Conservation (phyloP, 2,329 filamentous ascomycete genomes). For the Cladosporium oxysporum region DNA sequence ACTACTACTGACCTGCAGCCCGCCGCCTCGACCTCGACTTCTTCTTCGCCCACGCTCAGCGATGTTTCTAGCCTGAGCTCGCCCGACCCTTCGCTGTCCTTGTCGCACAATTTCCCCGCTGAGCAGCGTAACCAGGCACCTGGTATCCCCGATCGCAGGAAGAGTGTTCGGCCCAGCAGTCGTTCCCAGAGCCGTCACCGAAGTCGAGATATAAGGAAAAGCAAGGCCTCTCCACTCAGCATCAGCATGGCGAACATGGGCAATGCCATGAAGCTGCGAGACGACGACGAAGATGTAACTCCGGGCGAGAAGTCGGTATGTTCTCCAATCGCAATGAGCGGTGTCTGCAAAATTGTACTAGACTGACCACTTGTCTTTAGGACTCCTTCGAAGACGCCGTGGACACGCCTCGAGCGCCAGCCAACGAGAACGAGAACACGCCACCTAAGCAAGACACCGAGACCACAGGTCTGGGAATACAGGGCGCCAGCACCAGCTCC, state of each 20-base stretch:
- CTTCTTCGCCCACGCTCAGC: conserved; percentile 7
- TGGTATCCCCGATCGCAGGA: conserved; percentile 33
- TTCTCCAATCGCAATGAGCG: neutral
- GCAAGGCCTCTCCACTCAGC: conserved; percentile 23
- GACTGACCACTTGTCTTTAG: conserved; percentile 43
- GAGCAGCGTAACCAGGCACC: conserved; percentile 31
- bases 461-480: conserved; percentile 22
- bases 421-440: conserved; percentile 27
- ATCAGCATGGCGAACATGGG: conserved; percentile 29
- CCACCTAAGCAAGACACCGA: conserved; percentile 29
- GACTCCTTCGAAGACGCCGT: conserved; percentile 79
- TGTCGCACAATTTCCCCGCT: neutral
- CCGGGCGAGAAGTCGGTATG: conserved; percentile 20
- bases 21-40: neutral
- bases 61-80: conserved; percentile 11
- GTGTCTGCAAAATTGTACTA: neutral
- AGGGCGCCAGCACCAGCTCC: conserved; percentile 40
- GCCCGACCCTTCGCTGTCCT: conserved; percentile 7
- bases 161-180: conserved; percentile 25
- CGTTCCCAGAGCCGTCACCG: conserved; percentile 16
- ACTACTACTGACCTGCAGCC: neutral
- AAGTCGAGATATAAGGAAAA: conserved; percentile 10
- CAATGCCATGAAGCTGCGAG: conserved; percentile 31
- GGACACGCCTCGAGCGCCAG: conserved; percentile 51
- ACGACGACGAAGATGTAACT: conserved; percentile 27